Evolutionary conservation across 2,329 filamentous ascomycete species (phyloP).

Genomic region (Fusarium hostae): DNA sequence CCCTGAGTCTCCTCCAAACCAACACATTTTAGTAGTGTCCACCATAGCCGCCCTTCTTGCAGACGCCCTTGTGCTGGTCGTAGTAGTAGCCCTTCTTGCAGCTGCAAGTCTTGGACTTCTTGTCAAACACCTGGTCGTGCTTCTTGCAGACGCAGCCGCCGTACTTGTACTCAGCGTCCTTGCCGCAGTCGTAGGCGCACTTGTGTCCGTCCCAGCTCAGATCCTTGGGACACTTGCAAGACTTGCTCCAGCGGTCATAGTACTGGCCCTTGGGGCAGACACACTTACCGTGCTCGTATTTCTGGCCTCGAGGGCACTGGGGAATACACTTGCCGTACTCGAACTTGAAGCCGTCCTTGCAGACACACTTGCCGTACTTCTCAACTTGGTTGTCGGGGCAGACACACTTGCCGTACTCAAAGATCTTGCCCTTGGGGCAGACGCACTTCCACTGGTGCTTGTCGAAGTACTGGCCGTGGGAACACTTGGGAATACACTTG

Average conservation of each 20-base stretch:
- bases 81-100: conserved; percentile 30
- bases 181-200: conserved; percentile 34
- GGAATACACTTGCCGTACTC: conserved; percentile 24
- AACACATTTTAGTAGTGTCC: conserved; percentile 5
- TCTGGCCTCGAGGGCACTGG: conserved; percentile 12
- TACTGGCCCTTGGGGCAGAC: conserved; percentile 35
- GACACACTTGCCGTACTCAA: conserved; percentile 18
- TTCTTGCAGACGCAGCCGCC: conserved; percentile 39
- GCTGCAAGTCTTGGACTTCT: conserved; percentile 24
- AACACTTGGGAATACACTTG: conserved; percentile 19
- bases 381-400: conserved; percentile 2
- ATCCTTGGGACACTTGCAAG: conserved; percentile 36
- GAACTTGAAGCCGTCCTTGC: conserved; percentile 4
- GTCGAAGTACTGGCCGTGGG: conserved; percentile 6
- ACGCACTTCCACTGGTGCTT: conserved; percentile 6
- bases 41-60: conserved; percentile 32
- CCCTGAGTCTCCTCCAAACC: too few species aligned
- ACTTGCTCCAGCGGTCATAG: conserved; percentile 33
- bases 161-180: conserved; percentile 33
- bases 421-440: conserved; percentile 28
- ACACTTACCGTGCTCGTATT: conserved; percentile 9
- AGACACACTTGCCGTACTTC: conserved; percentile 6
- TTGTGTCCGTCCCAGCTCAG: conserved; percentile 28
- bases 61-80: conserved; percentile 17
- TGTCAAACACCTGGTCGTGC: conserved; percentile 27